These are phyloP conservation scores for Colletotrichum abscissum DNA, from an alignment of 2,329 filamentous ascomycete species.

Conservation along the genomic window DNA sequence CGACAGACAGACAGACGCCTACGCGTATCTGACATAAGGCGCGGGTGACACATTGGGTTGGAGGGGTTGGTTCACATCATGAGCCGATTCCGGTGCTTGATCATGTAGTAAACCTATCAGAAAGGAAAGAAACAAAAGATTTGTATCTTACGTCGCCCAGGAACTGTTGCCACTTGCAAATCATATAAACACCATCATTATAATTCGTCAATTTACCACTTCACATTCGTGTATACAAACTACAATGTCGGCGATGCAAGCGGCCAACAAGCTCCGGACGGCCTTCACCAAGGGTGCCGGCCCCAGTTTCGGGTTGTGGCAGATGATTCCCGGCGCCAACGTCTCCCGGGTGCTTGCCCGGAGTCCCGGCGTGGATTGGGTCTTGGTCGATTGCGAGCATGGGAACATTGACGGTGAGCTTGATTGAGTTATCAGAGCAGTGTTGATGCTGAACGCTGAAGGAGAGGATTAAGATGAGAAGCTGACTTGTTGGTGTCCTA, in stretches of 20 bases:
- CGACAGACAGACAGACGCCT: not conserved
- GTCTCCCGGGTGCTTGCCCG: slow-evolving; percentile 70
- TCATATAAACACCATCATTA: too few relatives aligned
- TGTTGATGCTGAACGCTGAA: not conserved
- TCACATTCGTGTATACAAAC: too few relatives aligned
- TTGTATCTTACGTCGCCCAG: not conserved
- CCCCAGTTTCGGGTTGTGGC: slow-evolving; percentile 69
- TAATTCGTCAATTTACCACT: too few relatives aligned
- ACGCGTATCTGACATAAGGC: not conserved
- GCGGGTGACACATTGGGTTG: not conserved
- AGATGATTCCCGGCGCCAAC: slow-evolving; percentile 71
- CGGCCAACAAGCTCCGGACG: slow-evolving; percentile 60
- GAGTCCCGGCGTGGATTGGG: slow-evolving; percentile 72
- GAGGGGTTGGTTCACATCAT: not conserved
- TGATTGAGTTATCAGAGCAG: not conserved
- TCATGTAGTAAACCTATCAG: not conserved
- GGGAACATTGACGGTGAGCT: slow-evolving; percentile 61
- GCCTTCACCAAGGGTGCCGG: slow-evolving; percentile 59
- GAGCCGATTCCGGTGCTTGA: not conserved
- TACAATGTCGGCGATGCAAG: slow-evolving; percentile 49
- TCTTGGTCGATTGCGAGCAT: slow-evolving; percentile 69
- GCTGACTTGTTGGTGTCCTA: not conserved
- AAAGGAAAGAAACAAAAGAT: not conserved
- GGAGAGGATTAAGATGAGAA: not conserved
- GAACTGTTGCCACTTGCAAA: not conserved